Conservation (phyloP, 805 yeast species). For the Brettanomyces sp. region DNA sequence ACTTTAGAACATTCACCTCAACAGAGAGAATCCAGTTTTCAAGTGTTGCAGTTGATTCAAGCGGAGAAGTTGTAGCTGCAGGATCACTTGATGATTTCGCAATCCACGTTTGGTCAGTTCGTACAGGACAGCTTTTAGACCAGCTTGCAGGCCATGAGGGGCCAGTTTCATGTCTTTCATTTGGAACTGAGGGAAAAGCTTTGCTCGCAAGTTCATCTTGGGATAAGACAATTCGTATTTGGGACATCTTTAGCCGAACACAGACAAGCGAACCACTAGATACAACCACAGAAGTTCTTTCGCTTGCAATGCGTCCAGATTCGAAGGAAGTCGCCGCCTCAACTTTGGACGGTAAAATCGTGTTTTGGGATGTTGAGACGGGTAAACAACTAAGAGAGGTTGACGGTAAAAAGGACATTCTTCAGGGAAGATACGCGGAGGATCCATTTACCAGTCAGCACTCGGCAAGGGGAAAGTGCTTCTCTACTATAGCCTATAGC, state of each 20-base stretch:
- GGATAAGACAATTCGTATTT: slow-evolving; percentile 90
- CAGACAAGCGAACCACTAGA: slow-evolving; percentile 88
- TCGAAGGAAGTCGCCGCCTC: slow-evolving; percentile 85
- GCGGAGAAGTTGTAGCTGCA: slow-evolving; percentile 94
- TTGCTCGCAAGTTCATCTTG: slow-evolving; percentile 86
- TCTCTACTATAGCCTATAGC: slow-evolving; percentile 73
- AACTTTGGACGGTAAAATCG: slow-evolving; percentile 79
- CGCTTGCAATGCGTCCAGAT: slow-evolving; percentile 82
- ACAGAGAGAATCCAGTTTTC: slow-evolving; percentile 81
- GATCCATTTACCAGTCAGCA: slow-evolving; percentile 78
- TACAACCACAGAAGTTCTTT: slow-evolving; percentile 72
- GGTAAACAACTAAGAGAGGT: slow-evolving; percentile 76
- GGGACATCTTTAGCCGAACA: slow-evolving; percentile 85
- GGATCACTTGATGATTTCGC: slow-evolving; percentile 86
- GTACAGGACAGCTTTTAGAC: slow-evolving; percentile 86
- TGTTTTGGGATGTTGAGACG: slow-evolving; percentile 73
- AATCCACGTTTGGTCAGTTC: slow-evolving; percentile 95
- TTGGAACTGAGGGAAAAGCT: slow-evolving; percentile 63
- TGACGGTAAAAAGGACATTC: slow-evolving; percentile 81
- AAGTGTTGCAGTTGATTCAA: slow-evolving; percentile 88
- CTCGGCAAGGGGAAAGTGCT: slow-evolving; percentile 75
- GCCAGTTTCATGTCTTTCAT: slow-evolving; percentile 80
- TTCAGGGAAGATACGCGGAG: slow-evolving; percentile 72
- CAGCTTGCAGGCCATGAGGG: slow-evolving; percentile 90
- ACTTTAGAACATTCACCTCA: slow-evolving; percentile 91